Evolutionary conservation across 2,329 filamentous ascomycete species (phyloP), one percentile per base, ranked within the genome.

Genomic region (Decorospora gaudefroyi): DNA sequence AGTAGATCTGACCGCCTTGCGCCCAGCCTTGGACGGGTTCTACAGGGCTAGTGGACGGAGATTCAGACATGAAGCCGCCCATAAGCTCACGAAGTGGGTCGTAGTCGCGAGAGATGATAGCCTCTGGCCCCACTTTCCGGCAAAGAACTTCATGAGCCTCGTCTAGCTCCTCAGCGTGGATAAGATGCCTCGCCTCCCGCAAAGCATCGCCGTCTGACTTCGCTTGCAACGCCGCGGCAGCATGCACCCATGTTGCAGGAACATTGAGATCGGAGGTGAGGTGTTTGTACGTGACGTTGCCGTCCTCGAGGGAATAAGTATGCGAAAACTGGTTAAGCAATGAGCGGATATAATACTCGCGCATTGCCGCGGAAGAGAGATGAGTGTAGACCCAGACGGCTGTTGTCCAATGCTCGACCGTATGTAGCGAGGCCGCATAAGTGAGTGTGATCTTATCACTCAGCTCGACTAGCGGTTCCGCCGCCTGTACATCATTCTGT

Each of bases 101-200:
- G 61, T 89, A 92, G 66, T 96, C 86, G 29, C 86, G 84, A 63
- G 89, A 87, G 49, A 99, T 87, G 51, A 99, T 81, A 8, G 89
- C 83, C 18, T 80, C 78, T 0, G 93, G 93, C 0, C 88, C 93
- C 19, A 97, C 90, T 53, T 86, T 80, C 51, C 83, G 82, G 48
- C 87, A 82, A 40, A 99, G 85, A 1, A 92, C 88, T 18, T 84
- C 81, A 71, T 97, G 93, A 0, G 93, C 93, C 65, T 93, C 88
- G 19, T 83, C 78, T 70, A 84, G 87, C 28, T 88, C 84, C 26
- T 81, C 80, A 2, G 90, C 92, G 34, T 84, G 83, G 46, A 97
- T 79, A 9, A 99, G 83, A 61, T 85, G 93, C 4, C 77, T 76
- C 31, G 78, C 79, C 8, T 86, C 78, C 4, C 53, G 47, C 6